Evolutionary conservation across 331 rosid genomes (phyloP).

Genomic region (Malus hybrid): DNA sequence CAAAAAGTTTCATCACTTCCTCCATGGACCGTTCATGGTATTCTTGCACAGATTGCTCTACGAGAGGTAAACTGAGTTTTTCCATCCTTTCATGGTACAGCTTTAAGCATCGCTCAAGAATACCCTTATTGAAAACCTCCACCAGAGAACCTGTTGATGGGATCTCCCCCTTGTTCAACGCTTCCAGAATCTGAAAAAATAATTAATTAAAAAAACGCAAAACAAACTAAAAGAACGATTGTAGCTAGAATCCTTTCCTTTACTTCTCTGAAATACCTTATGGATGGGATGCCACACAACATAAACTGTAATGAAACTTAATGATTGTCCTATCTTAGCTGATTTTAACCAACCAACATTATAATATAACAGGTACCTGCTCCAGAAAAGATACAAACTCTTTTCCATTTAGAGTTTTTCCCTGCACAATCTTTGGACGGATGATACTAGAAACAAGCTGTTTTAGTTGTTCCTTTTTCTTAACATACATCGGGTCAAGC

Average conservation of each 20-base stretch:
- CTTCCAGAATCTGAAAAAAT: slow-evolving; percentile 72
- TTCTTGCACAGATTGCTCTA: slow-evolving; percentile 49
- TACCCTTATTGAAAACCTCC: slow-evolving; percentile 88
- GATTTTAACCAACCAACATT: background rate
- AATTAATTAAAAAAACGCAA: slow-evolving; percentile 12
- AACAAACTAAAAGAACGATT: slow-evolving; percentile 2
- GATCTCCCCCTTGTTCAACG: slow-evolving; percentile 97
- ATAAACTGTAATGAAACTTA: background rate
- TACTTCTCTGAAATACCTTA: background rate
- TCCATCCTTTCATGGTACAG: slow-evolving; percentile 55
- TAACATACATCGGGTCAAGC: slow-evolving; percentile 69
- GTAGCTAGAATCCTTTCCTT: background rate
- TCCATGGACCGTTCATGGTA: slow-evolving; percentile 51
- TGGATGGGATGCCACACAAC: background rate
- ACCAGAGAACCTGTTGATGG: slow-evolving; percentile 98
- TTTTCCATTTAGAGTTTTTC: slow-evolving; percentile 68
- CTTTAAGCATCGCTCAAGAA: slow-evolving; percentile 87
- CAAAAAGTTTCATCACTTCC: slow-evolving; percentile 57
- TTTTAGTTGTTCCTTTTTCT: slow-evolving; percentile 73
- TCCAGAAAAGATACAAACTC: slow-evolving; percentile 80
- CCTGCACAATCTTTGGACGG: slow-evolving; percentile 88
- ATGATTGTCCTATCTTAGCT: background rate
- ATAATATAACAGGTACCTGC: slow-evolving; percentile 49
- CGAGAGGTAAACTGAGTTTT: slow-evolving; percentile 50
- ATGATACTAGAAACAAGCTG: slow-evolving; percentile 69